Evolutionary conservation across 1,139 yeast genomes (phyloP).

Genomic region (Pichia cactophila): DNA sequence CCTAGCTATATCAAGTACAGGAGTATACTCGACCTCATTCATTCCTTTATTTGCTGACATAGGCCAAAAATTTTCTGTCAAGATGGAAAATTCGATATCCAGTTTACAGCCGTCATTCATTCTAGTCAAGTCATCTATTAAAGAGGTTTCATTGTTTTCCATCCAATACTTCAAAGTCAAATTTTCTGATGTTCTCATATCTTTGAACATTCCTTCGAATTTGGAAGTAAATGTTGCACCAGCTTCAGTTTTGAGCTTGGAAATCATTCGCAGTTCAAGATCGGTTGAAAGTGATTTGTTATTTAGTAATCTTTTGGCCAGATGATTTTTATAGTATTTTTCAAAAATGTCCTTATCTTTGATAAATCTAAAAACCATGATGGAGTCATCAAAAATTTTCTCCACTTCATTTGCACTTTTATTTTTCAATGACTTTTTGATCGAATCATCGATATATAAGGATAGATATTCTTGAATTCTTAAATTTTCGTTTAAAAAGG

Average conservation of each 20-base stretch:
- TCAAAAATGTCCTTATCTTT: constrained; percentile 86
- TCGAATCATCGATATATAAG: constrained; percentile 63
- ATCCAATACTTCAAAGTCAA: constrained; percentile 21
- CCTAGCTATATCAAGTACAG: constrained; percentile 36
- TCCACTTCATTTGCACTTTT: constrained; percentile 48
- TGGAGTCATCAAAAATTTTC: constrained; percentile 45
- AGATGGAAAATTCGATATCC: constrained; percentile 43
- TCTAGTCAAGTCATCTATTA: constrained; percentile 9
- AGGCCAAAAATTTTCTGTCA: constrained; percentile 59
- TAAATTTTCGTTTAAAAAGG: constrained; percentile 49
- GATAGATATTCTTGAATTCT: constrained; percentile 71
- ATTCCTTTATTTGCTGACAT: constrained; percentile 50
- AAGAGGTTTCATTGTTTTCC: background rate
- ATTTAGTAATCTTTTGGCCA: constrained; percentile 67
- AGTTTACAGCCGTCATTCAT: constrained; percentile 23
- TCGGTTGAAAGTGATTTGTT: constrained; percentile 28
- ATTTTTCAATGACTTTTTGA: constrained; percentile 52
- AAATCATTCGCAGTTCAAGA: constrained; percentile 39
- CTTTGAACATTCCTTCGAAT: constrained; percentile 84
- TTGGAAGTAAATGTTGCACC: constrained; percentile 77
- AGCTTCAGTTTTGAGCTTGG: constrained; percentile 66
- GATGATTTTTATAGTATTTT: constrained; percentile 72
- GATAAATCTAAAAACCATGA: constrained; percentile 58
- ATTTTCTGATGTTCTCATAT: constrained; percentile 62
- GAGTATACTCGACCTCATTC: constrained; percentile 48